phyloP scores from a whole-genome alignment of 1,284 basidiomycete species.

The Cryptococcus sp. region DNA sequence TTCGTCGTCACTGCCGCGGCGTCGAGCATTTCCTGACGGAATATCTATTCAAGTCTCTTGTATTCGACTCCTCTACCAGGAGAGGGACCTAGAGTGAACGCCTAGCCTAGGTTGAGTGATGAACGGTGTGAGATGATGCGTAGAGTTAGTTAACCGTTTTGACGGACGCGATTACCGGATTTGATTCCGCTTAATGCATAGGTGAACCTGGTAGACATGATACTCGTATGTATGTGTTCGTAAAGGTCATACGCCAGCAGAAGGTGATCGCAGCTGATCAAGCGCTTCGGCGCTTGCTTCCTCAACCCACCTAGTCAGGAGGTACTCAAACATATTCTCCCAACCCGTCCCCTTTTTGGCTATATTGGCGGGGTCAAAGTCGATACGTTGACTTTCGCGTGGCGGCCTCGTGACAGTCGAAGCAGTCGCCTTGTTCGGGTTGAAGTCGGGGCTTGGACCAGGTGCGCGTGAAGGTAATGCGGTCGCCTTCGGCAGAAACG shows the following conservation, averaged over 20 bases:
- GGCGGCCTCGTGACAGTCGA: too few species aligned
- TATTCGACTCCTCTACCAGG: too few species aligned
- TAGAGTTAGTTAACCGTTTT: too few species aligned
- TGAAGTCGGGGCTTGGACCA: background rate
- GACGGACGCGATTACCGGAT: too few species aligned
- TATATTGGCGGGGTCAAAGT: conserved; percentile 41
- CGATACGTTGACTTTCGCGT: conserved; percentile 11
- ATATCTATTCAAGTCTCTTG: too few species aligned
- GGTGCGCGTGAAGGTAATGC: conserved; percentile 1
- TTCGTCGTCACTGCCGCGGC: conserved; percentile 23
- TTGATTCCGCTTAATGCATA: background rate
- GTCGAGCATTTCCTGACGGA: conserved; percentile 23
- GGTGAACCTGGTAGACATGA: background rate
- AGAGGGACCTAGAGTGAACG: too few species aligned
- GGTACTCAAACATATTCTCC: conserved; percentile 27
- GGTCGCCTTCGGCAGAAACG: conserved; percentile 9
- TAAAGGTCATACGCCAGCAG: too few species aligned
- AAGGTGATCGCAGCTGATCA: too few species aligned
- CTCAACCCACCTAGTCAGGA: conserved; percentile 33
- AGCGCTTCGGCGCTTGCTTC: conserved; percentile 26
- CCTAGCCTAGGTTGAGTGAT: too few species aligned
- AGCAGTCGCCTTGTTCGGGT: too few species aligned
- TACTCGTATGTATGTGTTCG: background rate
- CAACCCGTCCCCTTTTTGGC: conserved; percentile 37
- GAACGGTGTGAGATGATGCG: too few species aligned